A percentile compares a stretch with the other conserved stretches of the same genome.
phyloP scores from a whole-genome alignment of 805 yeast species.

The Starmerella scarabaei region DNA sequence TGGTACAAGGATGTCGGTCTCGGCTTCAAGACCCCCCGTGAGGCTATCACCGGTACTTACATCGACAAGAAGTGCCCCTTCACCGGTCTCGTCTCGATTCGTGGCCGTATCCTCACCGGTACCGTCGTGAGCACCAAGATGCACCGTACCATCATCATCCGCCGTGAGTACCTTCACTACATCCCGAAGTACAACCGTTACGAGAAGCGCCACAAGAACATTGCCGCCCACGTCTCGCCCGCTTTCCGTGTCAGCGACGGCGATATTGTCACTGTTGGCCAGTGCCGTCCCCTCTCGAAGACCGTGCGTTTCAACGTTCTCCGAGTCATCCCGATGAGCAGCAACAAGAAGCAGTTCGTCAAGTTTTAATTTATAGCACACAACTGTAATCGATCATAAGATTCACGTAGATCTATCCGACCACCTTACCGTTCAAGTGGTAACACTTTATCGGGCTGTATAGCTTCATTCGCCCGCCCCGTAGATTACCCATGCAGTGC shows the following conservation, averaged over 20 bases:
- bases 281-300: constrained; percentile 99
- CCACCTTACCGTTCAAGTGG: too few relatives aligned
- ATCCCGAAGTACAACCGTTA: constrained; percentile 99
- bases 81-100: constrained; percentile 91
- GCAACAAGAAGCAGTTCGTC: constrained; percentile 82
- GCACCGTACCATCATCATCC: constrained; percentile 99
- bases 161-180: constrained; percentile 99
- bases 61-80: constrained; percentile 99
- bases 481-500: too few relatives aligned
- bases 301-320: constrained; percentile 99
- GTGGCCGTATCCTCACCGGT: constrained; percentile 99
- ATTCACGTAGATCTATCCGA: too few relatives aligned
- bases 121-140: constrained; percentile 99
- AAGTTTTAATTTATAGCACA: constrained; percentile 58
- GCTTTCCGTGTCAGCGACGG: constrained; percentile 99
- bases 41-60: constrained; percentile 97
- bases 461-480: too few relatives aligned
- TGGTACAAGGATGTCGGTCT: constrained; percentile 99
- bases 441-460: too few relatives aligned
- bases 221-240: constrained; percentile 99
- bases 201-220: constrained; percentile 99
- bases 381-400: not conserved
- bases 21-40: constrained; percentile 99
- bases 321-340: constrained; percentile 80
- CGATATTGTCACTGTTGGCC: constrained; percentile 98